Percentiles rank a stretch among this genome's conserved stretches.
phyloP scores from a whole-genome alignment of 192 early-diverging fungal species.

The Podila epigama region DNA sequence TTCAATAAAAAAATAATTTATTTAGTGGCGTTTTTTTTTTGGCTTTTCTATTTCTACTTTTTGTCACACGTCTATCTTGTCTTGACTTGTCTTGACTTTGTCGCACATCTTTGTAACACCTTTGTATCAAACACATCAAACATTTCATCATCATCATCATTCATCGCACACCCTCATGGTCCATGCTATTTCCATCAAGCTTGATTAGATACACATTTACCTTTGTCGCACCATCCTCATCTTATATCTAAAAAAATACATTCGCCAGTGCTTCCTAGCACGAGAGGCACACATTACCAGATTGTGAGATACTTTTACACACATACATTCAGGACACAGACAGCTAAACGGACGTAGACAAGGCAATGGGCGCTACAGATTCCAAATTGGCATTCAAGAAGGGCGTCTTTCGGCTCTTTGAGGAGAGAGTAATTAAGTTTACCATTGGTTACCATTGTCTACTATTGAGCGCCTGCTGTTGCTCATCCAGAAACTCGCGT shows the following conservation, averaged over 20 bases:
- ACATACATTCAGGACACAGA: background rate
- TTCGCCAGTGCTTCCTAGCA: too few relatives aligned
- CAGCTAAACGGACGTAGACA: background rate
- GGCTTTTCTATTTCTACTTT: background rate
- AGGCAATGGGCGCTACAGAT: slow-evolving; percentile 84
- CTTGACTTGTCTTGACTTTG: background rate
- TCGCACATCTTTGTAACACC: background rate
- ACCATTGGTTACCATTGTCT: background rate
- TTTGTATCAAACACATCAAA: background rate
- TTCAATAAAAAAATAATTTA: background rate
- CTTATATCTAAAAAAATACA: too few relatives aligned
- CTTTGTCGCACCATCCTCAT: too few relatives aligned
- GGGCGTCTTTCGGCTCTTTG: slow-evolving; percentile 84
- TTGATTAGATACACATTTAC: too few relatives aligned
- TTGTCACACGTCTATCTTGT: background rate
- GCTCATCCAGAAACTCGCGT: background rate
- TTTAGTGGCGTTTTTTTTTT: background rate
- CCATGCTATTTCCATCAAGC: too few relatives aligned
- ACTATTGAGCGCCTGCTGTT: background rate
- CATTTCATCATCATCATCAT: background rate
- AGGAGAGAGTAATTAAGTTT: slow-evolving; percentile 70
- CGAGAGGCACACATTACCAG: too few relatives aligned
- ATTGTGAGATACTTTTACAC: too few relatives aligned
- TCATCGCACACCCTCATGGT: too few relatives aligned
- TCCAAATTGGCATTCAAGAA: slow-evolving; percentile 90